These are phyloP conservation scores for Parathielavia hyrcaniae DNA, from an alignment of 495 filamentous ascomycete species.

Conservation along the genomic window DNA sequence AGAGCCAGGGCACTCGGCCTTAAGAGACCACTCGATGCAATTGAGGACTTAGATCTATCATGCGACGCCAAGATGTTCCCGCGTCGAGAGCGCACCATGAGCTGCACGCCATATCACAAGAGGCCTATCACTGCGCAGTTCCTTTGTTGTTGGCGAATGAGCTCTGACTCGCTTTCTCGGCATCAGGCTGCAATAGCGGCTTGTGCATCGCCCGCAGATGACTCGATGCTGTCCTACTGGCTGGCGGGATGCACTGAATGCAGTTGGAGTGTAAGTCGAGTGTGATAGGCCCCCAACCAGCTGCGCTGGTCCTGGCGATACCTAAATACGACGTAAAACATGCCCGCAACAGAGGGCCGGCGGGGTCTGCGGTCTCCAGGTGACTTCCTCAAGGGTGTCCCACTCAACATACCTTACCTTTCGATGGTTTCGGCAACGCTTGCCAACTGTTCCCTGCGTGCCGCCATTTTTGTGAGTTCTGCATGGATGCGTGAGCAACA, in stretches of 20 bases:
- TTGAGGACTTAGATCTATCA: neutral
- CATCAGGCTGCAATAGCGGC: conserved; percentile 13
- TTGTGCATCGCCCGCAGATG: conserved; percentile 1
- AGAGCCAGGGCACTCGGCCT: neutral
- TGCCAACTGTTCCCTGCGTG: too few species aligned
- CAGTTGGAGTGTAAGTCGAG: neutral
- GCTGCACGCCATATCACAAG: neutral
- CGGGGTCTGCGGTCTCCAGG: neutral
- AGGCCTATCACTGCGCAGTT: neutral
- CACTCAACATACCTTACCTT: too few species aligned
- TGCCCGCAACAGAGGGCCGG: neutral
- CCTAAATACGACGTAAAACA: neutral
- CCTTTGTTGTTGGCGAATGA: neutral
- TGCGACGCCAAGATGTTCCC: conserved; percentile 4
- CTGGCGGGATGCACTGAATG: neutral
- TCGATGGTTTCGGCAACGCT: too few species aligned
- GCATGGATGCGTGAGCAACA: too few species aligned
- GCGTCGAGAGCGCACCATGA: neutral
- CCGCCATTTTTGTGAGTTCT: too few species aligned
- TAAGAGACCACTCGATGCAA: neutral
- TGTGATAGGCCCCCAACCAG: neutral
- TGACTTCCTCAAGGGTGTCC: too few species aligned
- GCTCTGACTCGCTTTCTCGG: conserved; percentile 9
- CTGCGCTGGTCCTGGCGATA: conserved; percentile 9
- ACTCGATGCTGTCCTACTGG: neutral